Evolutionary conservation across 2,329 filamentous ascomycete genomes (phyloP), one percentile per base, ranked within the genome.

Genomic region (Hypocrella siamensis): DNA sequence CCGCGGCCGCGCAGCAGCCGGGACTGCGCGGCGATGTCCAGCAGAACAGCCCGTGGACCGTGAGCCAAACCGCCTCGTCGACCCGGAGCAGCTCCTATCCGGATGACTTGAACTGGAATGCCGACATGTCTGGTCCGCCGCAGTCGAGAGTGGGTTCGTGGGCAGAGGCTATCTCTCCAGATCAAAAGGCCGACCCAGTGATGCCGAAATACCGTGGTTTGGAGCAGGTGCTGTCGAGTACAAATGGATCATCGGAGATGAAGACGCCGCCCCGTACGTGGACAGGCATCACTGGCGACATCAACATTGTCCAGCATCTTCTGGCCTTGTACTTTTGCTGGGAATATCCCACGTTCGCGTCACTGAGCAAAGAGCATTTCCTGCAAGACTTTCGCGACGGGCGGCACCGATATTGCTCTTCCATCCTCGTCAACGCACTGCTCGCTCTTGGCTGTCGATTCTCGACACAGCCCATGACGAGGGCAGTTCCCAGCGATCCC

Each of bases 271-370:
- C 58, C 0, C 51, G 45, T 4, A 59, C 58, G 0, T 81, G 76
- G 77, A 79, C 76, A 2, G 58, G 44, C 25, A 62, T 80, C 16
- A 78, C 74, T 2, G 45, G 50, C 3, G 74, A 81, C 40, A 43
- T 57, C 10, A 53, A 49, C 10, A 61, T 81, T 19, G 69, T 81
- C 1, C 62, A 74, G 38, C 73, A 76, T 42, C 58, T 81, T 8
- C 53, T 81, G 32, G 62, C 67, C 1, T 56, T 80, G 19, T 82
- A 81, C 52, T 82, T 82, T 41, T 79, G 75, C 56, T 83, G 78
- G 69, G 71, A 79, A 40, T 81, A 84, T 47, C 75, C 79, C 3
- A 82, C 77, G 10, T 82, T 81, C 51, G 71, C 76, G 4, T 71
- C 79, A 3, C 64, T 84, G 28, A 79, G 74, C 45, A 76, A 79